Percentiles rank a stretch among this genome's conserved stretches.
Conservation (phyloP, 2,329 filamentous ascomycete species). For the Aureobasidium sp. region DNA sequence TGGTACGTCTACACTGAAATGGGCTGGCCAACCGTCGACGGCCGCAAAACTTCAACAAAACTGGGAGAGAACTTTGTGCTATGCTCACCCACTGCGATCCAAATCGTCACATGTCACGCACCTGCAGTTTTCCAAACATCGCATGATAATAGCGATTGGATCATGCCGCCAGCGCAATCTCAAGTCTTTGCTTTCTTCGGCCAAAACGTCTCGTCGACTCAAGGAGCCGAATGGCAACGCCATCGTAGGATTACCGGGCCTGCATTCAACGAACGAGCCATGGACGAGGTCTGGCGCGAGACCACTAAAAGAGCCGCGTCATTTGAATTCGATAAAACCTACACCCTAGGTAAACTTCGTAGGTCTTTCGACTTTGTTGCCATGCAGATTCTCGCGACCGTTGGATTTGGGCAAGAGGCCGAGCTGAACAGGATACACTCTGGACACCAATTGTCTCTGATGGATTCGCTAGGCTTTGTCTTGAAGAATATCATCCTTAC, state of each 20-base stretch:
- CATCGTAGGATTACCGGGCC: constrained; percentile 28
- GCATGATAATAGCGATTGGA: neutral
- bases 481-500: neutral
- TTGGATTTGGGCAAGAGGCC: neutral
- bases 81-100: neutral
- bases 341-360: neutral
- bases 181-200: constrained; percentile 20
- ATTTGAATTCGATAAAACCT: neutral
- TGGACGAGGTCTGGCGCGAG: constrained; percentile 27
- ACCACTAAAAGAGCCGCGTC: neutral
- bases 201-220: constrained; percentile 22
- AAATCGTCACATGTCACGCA: neutral
- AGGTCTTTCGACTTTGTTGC: neutral
- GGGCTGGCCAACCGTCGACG: neutral
- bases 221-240: constrained; percentile 25
- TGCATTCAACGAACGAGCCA: constrained; percentile 30
- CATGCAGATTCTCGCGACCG: neutral
- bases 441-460: neutral
- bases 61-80: neutral
- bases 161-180: neutral
- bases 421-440: too few relatives aligned
- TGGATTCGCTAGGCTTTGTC: neutral
- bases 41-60: neutral
- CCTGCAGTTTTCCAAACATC: neutral
- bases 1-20: neutral